A percentile compares a stretch with the other conserved stretches of the same genome.
Evolutionary conservation across 2,329 filamentous ascomycete genomes (phyloP).

Genomic region (Fusarium sp.): DNA sequence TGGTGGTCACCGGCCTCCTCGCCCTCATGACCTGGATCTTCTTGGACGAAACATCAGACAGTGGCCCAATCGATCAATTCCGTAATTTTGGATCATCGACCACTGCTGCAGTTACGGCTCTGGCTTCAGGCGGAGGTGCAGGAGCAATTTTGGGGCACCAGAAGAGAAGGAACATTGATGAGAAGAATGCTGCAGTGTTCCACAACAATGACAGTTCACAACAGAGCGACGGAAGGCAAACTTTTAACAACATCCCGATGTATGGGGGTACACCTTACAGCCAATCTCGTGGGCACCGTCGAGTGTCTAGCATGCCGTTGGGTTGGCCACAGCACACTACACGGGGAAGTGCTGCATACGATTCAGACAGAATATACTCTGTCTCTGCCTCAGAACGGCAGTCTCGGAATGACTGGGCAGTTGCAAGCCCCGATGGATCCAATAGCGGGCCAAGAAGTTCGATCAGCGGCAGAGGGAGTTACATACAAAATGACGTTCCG

Average conservation of each 20-base stretch:
- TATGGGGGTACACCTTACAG: constrained; percentile 37
- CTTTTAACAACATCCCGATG: constrained; percentile 23
- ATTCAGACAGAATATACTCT: constrained; percentile 35
- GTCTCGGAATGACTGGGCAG: constrained; percentile 31
- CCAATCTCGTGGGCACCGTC: constrained; percentile 38
- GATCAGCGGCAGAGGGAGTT: constrained; percentile 10
- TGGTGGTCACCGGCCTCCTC: constrained; percentile 66
- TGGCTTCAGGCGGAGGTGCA: constrained; percentile 41
- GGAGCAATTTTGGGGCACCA: constrained; percentile 38
- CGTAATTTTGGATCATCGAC: constrained; percentile 43
- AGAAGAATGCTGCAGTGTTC: constrained; percentile 38
- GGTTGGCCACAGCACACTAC: constrained; percentile 53
- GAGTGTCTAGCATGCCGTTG: constrained; percentile 52
- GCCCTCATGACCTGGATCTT: constrained; percentile 64
- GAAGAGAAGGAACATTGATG: constrained; percentile 33
- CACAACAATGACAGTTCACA: constrained; percentile 39
- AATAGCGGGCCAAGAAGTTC: constrained; percentile 20
- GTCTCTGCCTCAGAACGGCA: constrained; percentile 25
- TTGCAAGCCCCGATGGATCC: constrained; percentile 4
- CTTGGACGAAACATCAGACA: constrained; percentile 59
- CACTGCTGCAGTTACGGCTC: constrained; percentile 32
- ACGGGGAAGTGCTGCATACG: constrained; percentile 38
- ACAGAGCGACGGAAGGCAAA: constrained; percentile 35
- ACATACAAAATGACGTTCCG: constrained; percentile 2
- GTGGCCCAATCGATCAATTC: constrained; percentile 49